A percentile compares a stretch with the other conserved stretches of the same genome.
Evolutionary conservation across 805 yeast genomes (phyloP).

Genomic region (Wickerhamomyces bovis): DNA sequence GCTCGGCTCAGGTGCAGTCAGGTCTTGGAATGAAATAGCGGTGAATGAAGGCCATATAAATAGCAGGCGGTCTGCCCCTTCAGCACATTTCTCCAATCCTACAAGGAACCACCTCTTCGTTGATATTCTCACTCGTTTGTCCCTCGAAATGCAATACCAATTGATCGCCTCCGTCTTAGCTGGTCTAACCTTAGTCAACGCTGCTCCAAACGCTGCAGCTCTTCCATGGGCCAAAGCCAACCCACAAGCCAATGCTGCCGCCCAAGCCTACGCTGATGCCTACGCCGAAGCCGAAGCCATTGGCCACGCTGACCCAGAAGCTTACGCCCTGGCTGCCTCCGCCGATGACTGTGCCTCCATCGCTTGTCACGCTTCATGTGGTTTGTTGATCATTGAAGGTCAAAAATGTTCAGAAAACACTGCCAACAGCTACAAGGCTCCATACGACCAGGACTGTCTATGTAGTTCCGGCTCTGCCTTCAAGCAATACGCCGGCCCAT

Average conservation of each 20-base stretch:
- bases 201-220: constrained; percentile 10
- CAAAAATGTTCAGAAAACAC: constrained; percentile 25
- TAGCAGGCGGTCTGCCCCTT: neutral
- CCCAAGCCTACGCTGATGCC: constrained; percentile 17
- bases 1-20: neutral
- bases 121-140: neutral
- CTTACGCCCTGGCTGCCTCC: constrained; percentile 18
- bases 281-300: constrained; percentile 17
- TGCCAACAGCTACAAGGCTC: constrained; percentile 18
- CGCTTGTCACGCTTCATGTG: constrained; percentile 30
- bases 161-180: constrained; percentile 4
- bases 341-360: constrained; percentile 25
- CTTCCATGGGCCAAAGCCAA: constrained; percentile 18
- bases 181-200: constrained; percentile 5
- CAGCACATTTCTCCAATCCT: neutral
- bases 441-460: constrained; percentile 20
- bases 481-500: constrained; percentile 19
- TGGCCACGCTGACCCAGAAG: constrained; percentile 18
- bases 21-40: neutral
- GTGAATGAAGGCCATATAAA: neutral
- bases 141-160: neutral
- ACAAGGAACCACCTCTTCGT: neutral
- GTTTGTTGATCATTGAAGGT: constrained; percentile 29
- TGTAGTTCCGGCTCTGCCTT: constrained; percentile 19
- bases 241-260: constrained; percentile 16